A percentile compares a stretch with the other conserved stretches of the same genome.
phyloP scores from a whole-genome alignment of 225 moss, liverwort and hornwort genomes.

The Sphagnum tenellum region DNA sequence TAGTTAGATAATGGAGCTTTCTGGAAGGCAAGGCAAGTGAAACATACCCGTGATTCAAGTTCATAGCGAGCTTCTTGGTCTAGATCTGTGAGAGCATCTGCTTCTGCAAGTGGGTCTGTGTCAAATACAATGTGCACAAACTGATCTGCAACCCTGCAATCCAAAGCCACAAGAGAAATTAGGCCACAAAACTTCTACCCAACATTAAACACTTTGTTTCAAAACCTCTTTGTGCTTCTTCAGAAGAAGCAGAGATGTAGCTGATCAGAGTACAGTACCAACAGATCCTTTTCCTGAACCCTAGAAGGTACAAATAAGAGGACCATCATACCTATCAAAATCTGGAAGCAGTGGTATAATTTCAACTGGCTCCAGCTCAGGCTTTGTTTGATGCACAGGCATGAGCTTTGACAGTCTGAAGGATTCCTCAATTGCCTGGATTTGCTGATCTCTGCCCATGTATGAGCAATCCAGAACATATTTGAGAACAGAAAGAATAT shows the following conservation, averaged over 20 bases:
- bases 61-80: conserved; percentile 78
- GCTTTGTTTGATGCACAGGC: conserved; percentile 91
- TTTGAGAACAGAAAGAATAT: not conserved
- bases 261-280: no score
- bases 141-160: conserved; percentile 76
- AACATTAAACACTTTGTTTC: no score
- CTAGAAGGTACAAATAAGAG: no score
- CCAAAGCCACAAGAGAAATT: conserved; percentile 1
- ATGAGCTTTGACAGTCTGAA: conserved; percentile 72
- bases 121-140: conserved; percentile 99
- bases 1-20: no score
- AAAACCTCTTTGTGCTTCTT: not conserved
- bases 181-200: not conserved
- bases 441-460: conserved; percentile 79
- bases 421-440: conserved; percentile 87
- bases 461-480: no score
- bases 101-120: conserved; percentile 84
- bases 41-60: conserved; percentile 73
- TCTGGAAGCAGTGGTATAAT: conserved; percentile 78
- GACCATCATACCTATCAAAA: conserved; percentile 57
- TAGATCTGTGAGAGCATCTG: conserved; percentile 69
- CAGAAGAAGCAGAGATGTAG: no score
- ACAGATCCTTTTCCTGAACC: no score
- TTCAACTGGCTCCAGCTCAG: conserved; percentile 74
- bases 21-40: not conserved